Conservation (phyloP, 495 filamentous ascomycete genomes). For the Trichoderma parareesei region DNA sequence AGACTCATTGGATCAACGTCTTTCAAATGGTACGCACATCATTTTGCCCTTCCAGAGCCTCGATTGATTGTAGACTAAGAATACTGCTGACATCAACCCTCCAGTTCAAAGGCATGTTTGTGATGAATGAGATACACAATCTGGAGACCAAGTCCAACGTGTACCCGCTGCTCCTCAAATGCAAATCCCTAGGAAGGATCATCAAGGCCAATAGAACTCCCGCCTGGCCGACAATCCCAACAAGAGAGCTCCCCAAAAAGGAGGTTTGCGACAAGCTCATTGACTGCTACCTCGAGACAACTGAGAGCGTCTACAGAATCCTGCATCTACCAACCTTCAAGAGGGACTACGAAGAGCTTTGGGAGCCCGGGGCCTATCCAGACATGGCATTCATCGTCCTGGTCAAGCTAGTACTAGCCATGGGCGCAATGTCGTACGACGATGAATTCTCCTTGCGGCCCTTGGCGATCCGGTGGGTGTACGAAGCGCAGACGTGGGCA, state of each 20-base stretch:
- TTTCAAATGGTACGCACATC: constrained; percentile 32
- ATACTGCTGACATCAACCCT: not conserved
- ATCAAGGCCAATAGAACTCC: constrained; percentile 37
- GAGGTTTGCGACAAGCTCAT: constrained; percentile 42
- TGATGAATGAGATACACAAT: not conserved
- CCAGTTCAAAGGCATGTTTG: constrained; percentile 1
- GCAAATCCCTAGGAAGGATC: constrained; percentile 37
- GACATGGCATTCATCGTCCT: constrained; percentile 44
- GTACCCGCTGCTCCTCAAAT: constrained; percentile 29
- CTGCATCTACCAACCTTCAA: constrained; percentile 44
- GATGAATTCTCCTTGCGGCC: constrained; percentile 37
- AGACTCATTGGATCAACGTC: constrained; percentile 48
- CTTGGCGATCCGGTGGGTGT: constrained; percentile 52
- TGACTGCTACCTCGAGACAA: constrained; percentile 41
- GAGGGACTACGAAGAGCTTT: constrained; percentile 38
- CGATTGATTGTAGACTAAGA: not conserved
- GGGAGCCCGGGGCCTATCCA: constrained; percentile 23
- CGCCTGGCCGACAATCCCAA: constrained; percentile 21
- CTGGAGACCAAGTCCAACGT: constrained; percentile 33
- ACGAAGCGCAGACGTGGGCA: constrained; percentile 56
- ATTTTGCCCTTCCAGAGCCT: not conserved
- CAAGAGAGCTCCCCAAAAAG: constrained; percentile 26
- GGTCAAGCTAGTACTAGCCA: constrained; percentile 54
- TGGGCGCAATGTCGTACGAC: constrained; percentile 50
- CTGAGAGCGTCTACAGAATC: constrained; percentile 47